A percentile compares a stretch with the other conserved stretches of the same genome.
Conservation (phyloP, 2,329 filamentous ascomycete species). For the Colletotrichum destructivum region DNA sequence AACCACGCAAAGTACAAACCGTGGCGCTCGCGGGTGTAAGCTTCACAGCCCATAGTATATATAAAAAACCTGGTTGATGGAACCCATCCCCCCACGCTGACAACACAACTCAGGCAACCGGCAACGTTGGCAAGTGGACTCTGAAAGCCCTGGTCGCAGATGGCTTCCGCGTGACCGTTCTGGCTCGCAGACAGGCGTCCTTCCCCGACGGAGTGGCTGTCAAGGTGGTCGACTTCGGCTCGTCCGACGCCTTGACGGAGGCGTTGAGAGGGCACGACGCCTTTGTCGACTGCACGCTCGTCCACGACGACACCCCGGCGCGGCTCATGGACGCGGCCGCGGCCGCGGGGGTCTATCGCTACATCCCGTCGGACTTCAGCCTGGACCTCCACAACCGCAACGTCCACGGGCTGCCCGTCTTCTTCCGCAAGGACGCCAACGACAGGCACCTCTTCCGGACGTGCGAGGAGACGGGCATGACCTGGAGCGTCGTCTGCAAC, state of each 20-base stretch:
- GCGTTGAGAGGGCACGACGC: slow-evolving; percentile 71
- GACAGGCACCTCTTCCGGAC: slow-evolving; percentile 24
- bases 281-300: slow-evolving; percentile 58
- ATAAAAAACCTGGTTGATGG: too few species aligned
- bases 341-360: slow-evolving; percentile 71
- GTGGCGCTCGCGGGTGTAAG: slow-evolving; percentile 55
- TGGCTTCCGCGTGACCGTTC: slow-evolving; percentile 64
- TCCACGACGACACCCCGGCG: slow-evolving; percentile 59
- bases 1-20: slow-evolving; percentile 50
- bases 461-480: slow-evolving; percentile 37
- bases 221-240: slow-evolving; percentile 63
- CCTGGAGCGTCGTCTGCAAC: slow-evolving; percentile 49
- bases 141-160: slow-evolving; percentile 49
- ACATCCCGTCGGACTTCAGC: slow-evolving; percentile 73
- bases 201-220: slow-evolving; percentile 55
- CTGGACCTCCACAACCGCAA: slow-evolving; percentile 50
- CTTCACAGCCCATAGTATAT: neutral
- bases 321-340: slow-evolving; percentile 68
- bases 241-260: slow-evolving; percentile 61
- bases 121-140: slow-evolving; percentile 52
- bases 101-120: slow-evolving; percentile 45
- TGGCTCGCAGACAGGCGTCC: slow-evolving; percentile 60
- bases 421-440: slow-evolving; percentile 41
- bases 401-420: slow-evolving; percentile 41
- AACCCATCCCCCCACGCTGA: too few species aligned